Evolutionary conservation across 257 asterid genomes (phyloP), one percentile per base, ranked within the genome.

Genomic region (Fraxinus excelsior): DNA sequence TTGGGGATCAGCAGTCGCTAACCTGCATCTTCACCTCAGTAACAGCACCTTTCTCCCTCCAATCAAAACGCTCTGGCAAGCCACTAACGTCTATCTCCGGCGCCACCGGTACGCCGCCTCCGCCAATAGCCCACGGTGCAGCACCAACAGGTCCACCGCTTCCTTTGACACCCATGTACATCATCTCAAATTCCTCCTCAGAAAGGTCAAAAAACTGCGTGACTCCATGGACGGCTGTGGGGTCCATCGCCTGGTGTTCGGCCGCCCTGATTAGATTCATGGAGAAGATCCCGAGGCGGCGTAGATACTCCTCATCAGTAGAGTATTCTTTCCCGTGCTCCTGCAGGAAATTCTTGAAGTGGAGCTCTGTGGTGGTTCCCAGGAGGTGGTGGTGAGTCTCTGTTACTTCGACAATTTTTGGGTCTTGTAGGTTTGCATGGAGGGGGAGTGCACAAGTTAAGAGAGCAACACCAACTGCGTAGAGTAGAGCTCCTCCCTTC

Each of bases 11-110:
- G 66, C 28, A 56, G 29, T 2, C 13, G 25, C 71, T 79, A 19
- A 94, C 98, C 98, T 94, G 98, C 92, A 76, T 92, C 86, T 92
- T 94, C 81, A 94, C 96, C 5, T 92, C 94, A 75, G 97, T 89
- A 67, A 94, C 98, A 40, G 98, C 98, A 53, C 98, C 97, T 82
- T 77, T 87, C 69, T 92, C 94, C 80, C 98, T 86, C 98, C 98
- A 94, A 72, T 94, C 98, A 84, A 94, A 94, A 72, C 80, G 82
- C 79, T 89, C 90, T 78, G 98, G 98, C 93, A 94, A 84, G 37
- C 84, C 87, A 58, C 62, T 83, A 5, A 74, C 94, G 34, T 80
- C 93, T 83, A 87, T 4, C 80, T 76, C 87, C 76, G 58, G 84
- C 75, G 89, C 91, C 82, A n/a, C 83, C 21, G 25, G 82, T 4